Percentiles rank a stretch among this genome's conserved stretches.
phyloP scores from a whole-genome alignment of 768 basidiomycete genomes.

The Rossbeevera mucosa region DNA sequence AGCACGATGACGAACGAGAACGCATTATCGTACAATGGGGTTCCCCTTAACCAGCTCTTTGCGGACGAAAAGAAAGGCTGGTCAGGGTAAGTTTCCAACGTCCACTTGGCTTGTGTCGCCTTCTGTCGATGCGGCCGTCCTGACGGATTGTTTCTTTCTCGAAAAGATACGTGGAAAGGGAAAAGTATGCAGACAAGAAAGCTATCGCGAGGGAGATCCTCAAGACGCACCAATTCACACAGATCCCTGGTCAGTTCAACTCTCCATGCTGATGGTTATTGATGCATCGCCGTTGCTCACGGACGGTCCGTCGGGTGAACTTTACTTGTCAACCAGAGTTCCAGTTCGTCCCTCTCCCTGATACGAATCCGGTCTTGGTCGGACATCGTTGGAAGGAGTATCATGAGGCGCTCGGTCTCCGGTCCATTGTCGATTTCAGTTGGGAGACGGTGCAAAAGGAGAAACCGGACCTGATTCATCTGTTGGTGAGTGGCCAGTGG shows the following conservation, averaged over 20 bases:
- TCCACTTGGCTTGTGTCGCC: background rate
- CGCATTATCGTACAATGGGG: background rate
- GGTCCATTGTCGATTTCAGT: constrained; percentile 43
- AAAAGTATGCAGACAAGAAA: constrained; percentile 12
- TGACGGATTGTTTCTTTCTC: background rate
- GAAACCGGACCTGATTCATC: constrained; percentile 47
- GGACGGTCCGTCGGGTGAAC: background rate
- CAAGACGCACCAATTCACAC: constrained; percentile 9
- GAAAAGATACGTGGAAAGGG: constrained; percentile 14
- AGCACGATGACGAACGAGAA: background rate
- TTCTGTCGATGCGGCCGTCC: too few relatives aligned
- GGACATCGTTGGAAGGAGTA: constrained; percentile 52
- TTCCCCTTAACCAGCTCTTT: constrained; percentile 1
- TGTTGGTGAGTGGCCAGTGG: constrained; percentile 26
- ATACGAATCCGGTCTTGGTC: constrained; percentile 47
- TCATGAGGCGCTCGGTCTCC: constrained; percentile 45
- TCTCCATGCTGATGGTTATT: background rate
- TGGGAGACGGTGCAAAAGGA: constrained; percentile 48
- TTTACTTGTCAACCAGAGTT: constrained; percentile 37
- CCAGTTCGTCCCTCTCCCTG: constrained; percentile 44
- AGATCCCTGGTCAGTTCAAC: constrained; percentile 7
- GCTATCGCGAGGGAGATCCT: constrained; percentile 8
- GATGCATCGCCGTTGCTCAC: background rate
- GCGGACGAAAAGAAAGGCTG: constrained; percentile 14
- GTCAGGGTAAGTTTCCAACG: constrained; percentile 4